Evolutionary conservation across 257 asterid genomes (phyloP), one percentile per base, ranked within the genome.

Genomic region (Sherardia arvensis): DNA sequence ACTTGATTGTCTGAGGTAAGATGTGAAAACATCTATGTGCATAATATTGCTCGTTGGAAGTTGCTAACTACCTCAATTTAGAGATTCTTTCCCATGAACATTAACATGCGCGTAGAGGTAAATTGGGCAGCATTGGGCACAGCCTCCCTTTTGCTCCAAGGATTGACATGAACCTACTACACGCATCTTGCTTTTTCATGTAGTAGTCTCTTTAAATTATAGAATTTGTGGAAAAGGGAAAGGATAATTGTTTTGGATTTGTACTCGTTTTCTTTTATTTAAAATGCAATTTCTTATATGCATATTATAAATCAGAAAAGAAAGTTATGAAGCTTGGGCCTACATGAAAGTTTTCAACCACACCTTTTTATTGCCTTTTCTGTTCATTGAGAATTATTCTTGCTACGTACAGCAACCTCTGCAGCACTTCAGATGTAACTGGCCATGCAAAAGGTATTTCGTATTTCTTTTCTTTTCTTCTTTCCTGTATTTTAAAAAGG

Each of bases 1-100:
- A 76, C 91, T 91, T 27, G 95, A 91, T 79, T 78, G 81, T 74
- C 78, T 91, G 76, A 83, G 98, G 96, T 88, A 77, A 61, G 73
- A 34, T 22, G 55, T 7, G 40, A 62, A 26, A 3, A 45, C 55
- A 18, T 63, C 8, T 43, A 26, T 45, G 18, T 6, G 29, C 20
- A 26, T 6, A 17, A 47, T 27, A 22, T 63, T 43, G 22, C 21
- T 26, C 0, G 32, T 27, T 15, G 15, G 6, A 40, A n/a, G n/a
- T n/a, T n/a, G n/a, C n/a, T n/a, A n/a, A 38, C 55, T 40, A 17
- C 48, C 28, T 30, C 43, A 25, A 9, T 18, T 30, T 38, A 18
- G 29, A 40, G 62, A n/a, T 32, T 15, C 29, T 27, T 56, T 33
- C 61, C 40, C 32, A 23, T 30, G 11, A 22, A 53, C 59, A 33